Conservation (phyloP, 768 basidiomycete genomes). For the Suillus discolor region DNA sequence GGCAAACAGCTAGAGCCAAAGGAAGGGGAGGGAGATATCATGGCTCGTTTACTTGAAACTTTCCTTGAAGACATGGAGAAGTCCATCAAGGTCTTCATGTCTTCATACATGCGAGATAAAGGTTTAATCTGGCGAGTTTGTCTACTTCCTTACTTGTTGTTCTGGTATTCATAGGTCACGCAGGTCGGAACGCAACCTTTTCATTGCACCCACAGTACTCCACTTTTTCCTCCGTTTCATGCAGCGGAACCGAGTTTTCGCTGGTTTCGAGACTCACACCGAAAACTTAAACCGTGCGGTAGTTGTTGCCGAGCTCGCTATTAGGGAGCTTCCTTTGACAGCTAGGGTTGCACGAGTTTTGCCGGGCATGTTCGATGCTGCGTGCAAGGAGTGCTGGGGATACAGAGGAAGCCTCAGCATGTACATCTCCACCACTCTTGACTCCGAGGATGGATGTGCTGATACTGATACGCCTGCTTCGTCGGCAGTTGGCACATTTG, state of each 20-base stretch:
- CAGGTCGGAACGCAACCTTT: conserved; percentile 47
- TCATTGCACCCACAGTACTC: conserved; percentile 44
- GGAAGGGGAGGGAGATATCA: conserved; percentile 14
- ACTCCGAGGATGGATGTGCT: neutral
- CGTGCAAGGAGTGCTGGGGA: conserved; percentile 55
- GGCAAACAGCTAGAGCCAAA: conserved; percentile 31
- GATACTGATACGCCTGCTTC: neutral
- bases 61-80: conserved; percentile 67
- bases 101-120: conserved; percentile 63
- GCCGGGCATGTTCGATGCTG: conserved; percentile 48
- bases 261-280: conserved; percentile 25
- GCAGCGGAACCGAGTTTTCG: conserved; percentile 44
- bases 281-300: conserved; percentile 47
- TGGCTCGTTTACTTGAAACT: conserved; percentile 34
- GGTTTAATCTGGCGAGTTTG: conserved; percentile 63
- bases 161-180: conserved; percentile 11
- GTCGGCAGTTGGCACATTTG: conserved; percentile 29
- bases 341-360: conserved; percentile 39
- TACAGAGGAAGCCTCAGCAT: conserved; percentile 35
- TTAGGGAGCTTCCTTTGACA: conserved; percentile 44
- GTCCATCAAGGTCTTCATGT: conserved; percentile 66
- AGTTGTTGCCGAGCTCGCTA: conserved; percentile 40
- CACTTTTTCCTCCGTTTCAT: conserved; percentile 50
- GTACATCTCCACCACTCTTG: conserved; percentile 18
- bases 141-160: conserved; percentile 2